Conservation (phyloP, 2,329 filamentous ascomycete species). For the Colletotrichum abscissum region DNA sequence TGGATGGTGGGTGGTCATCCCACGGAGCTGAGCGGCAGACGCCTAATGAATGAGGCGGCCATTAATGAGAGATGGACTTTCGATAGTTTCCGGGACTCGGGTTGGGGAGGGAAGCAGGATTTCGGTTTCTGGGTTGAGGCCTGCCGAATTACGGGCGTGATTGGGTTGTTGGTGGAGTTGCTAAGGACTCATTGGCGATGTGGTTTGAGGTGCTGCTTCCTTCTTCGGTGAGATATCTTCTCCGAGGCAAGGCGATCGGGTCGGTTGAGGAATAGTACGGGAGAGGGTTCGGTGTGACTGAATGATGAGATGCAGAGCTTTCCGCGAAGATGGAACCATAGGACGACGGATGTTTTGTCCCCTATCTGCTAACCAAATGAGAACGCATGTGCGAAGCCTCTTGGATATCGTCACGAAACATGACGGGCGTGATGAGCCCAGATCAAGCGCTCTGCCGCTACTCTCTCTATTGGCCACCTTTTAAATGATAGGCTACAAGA, state of each 20-base stretch:
- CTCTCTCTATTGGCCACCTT: no score
- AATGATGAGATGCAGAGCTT: neutral
- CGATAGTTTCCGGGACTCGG: neutral
- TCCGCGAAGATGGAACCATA: neutral
- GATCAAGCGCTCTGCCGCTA: no score
- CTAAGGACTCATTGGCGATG: neutral
- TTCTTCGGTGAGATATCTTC: neutral
- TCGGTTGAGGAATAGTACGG: neutral
- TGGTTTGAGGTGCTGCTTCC: neutral
- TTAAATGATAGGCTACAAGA: no score
- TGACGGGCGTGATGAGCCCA: no score
- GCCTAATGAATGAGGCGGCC: neutral
- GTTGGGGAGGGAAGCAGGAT: neutral
- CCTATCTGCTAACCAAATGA: no score
- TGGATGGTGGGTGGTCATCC: neutral
- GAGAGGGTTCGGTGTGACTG: neutral
- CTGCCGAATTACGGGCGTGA: neutral
- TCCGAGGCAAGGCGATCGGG: neutral
- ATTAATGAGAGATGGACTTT: neutral
- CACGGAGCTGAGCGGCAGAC: neutral
- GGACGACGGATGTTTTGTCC: neutral
- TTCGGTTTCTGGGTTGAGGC: neutral
- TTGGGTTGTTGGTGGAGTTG: neutral
- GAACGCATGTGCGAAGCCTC: no score
- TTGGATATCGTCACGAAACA: no score